These are phyloP conservation scores for Populus nigra DNA, from an alignment of 345 rosid genomes.

Conservation along the genomic window DNA sequence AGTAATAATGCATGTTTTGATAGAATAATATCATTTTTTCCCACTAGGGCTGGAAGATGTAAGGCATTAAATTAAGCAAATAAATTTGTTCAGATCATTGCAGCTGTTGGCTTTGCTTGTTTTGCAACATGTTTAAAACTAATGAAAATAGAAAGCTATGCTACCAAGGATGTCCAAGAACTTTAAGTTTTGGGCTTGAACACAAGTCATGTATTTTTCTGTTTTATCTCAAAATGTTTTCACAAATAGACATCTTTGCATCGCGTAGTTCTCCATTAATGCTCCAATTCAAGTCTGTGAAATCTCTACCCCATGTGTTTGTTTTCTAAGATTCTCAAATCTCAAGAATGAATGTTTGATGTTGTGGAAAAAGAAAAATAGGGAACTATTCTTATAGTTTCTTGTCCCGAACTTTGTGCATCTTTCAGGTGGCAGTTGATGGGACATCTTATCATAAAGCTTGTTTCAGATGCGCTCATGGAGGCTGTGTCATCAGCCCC, in stretches of 20 bases:
- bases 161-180: not conserved
- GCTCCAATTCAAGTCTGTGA: not conserved
- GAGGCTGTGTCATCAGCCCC: conserved; percentile 68
- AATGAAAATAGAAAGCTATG: not conserved
- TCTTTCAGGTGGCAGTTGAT: conserved; percentile 63
- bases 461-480: conserved; percentile 73
- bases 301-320: not conserved
- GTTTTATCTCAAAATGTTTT: not conserved
- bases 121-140: not conserved
- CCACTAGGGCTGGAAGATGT: not conserved
- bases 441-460: conserved; percentile 59
- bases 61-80: not conserved
- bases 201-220: not conserved
- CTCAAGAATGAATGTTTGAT: not conserved
- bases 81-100: not conserved
- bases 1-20: conserved; percentile 4
- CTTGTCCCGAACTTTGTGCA: conserved; percentile 5
- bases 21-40: not conserved
- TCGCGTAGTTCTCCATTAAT: not conserved
- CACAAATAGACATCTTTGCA: too few relatives aligned
- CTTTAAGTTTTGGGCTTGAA: not conserved
- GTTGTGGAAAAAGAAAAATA: not conserved
- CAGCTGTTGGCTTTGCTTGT: not conserved
- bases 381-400: not conserved
- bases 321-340: not conserved